A percentile compares a stretch with the other conserved stretches of the same genome.
These are phyloP conservation scores for Imleria badia DNA, from an alignment of 768 basidiomycete species.

Conservation along the genomic window DNA sequence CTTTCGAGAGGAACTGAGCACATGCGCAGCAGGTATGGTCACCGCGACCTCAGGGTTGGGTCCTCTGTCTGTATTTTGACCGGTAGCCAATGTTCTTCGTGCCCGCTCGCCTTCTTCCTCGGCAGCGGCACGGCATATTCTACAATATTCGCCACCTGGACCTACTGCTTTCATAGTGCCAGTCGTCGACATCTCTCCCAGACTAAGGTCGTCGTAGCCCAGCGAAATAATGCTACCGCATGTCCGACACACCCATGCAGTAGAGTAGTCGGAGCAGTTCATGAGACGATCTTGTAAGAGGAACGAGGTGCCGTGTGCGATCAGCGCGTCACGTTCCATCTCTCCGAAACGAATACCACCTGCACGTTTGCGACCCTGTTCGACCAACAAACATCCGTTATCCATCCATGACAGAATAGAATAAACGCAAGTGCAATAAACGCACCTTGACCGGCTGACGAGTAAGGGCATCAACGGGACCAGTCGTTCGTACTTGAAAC, in stretches of 20 bases:
- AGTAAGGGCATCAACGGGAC: constrained; percentile 93
- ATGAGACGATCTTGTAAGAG: constrained; percentile 96
- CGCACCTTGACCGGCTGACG: constrained; percentile 94
- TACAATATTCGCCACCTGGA: constrained; percentile 90
- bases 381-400: not conserved
- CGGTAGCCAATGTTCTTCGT: constrained; percentile 58
- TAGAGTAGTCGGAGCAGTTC: constrained; percentile 99
- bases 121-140: constrained; percentile 79
- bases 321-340: constrained; percentile 99
- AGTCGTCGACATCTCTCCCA: constrained; percentile 59
- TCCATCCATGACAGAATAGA: constrained; percentile 4
- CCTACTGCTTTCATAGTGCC: constrained; percentile 58
- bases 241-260: constrained; percentile 96
- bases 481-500: constrained; percentile 98
- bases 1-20: constrained; percentile 56
- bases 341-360: constrained; percentile 99
- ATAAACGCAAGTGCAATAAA: constrained; percentile 1
- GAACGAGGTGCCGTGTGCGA: constrained; percentile 98
- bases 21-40: constrained; percentile 64
- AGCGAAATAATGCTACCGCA: constrained; percentile 96
- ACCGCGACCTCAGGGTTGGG: constrained; percentile 57
- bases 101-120: constrained; percentile 63
- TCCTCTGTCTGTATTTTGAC: constrained; percentile 42
- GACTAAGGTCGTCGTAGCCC: constrained; percentile 86
- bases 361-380: constrained; percentile 92